These are phyloP conservation scores for Dactylellina parvicollis DNA, from an alignment of 2,329 filamentous ascomycete species.

Conservation along the genomic window DNA sequence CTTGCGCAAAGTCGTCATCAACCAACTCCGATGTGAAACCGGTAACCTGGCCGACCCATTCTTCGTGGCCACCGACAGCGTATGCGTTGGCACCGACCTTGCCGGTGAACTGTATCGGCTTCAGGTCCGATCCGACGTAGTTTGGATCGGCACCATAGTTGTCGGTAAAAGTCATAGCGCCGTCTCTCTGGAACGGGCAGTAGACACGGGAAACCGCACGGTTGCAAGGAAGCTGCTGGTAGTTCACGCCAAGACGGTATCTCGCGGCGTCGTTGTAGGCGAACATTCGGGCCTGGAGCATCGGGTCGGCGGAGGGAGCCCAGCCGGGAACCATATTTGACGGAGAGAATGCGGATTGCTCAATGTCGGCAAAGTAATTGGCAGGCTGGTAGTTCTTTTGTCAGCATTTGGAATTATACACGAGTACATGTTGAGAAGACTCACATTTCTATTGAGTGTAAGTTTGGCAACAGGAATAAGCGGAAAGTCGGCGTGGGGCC, in stretches of 20 bases:
- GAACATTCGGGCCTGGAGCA: constrained; percentile 71
- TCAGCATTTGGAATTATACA: too few relatives aligned
- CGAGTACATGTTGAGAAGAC: not conserved
- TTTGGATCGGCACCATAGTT: constrained; percentile 65
- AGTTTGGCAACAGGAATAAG: constrained; percentile 71
- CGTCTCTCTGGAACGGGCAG: constrained; percentile 63
- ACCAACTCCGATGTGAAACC: constrained; percentile 60
- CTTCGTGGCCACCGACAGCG: constrained; percentile 56
- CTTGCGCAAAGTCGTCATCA: constrained; percentile 67
- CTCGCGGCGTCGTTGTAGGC: constrained; percentile 72
- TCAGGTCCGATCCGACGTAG: constrained; percentile 61
- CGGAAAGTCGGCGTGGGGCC: constrained; percentile 72
- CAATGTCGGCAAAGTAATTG: constrained; percentile 72
- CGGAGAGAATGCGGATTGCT: constrained; percentile 74
- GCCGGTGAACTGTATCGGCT: constrained; percentile 55
- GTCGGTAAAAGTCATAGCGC: constrained; percentile 58
- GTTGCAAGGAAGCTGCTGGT: constrained; percentile 73
- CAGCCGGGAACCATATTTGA: constrained; percentile 73
- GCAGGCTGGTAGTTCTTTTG: constrained; percentile 28
- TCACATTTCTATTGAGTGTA: constrained; percentile 71
- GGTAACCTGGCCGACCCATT: constrained; percentile 58
- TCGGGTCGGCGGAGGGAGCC: constrained; percentile 71
- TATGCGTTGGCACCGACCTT: constrained; percentile 37
- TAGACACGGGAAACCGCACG: constrained; percentile 43
- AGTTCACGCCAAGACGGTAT: constrained; percentile 72